phyloP scores from a whole-genome alignment of 1,284 basidiomycete species.

The Naganishia albida region DNA sequence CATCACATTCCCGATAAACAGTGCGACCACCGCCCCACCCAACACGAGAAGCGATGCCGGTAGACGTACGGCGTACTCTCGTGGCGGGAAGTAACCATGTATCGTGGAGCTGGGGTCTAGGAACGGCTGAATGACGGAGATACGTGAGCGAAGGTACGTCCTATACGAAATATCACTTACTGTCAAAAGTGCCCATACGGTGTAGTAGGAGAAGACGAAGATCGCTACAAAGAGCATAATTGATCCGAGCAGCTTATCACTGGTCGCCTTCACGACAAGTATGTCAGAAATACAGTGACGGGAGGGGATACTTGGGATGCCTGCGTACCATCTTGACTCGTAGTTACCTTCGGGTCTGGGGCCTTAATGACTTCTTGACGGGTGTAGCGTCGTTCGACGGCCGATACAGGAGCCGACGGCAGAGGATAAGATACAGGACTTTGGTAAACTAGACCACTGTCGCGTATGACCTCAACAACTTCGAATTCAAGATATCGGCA shows the following conservation, averaged over 20 bases:
- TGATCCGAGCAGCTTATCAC: conserved; percentile 78
- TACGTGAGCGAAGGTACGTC: not conserved
- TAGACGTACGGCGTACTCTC: conserved; percentile 86
- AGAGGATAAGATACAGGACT: not conserved
- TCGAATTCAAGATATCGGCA: too few species aligned
- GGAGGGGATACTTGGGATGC: not conserved
- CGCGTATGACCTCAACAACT: too few species aligned
- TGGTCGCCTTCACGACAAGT: conserved; percentile 62
- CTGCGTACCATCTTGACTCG: conserved; percentile 7
- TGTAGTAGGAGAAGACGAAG: conserved; percentile 83
- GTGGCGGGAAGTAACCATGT: conserved; percentile 74
- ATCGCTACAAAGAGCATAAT: conserved; percentile 75
- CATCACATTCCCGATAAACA: conserved; percentile 75
- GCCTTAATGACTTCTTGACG: not conserved
- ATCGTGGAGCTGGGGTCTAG: conserved; percentile 71
- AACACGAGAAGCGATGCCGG: conserved; percentile 78
- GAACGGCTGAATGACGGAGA: conserved; percentile 66
- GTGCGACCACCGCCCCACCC: conserved; percentile 72
- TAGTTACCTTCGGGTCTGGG: not conserved
- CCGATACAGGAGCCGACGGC: not conserved
- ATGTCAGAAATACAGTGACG: not conserved
- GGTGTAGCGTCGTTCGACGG: not conserved
- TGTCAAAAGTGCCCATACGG: conserved; percentile 81
- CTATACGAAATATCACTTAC: conserved; percentile 57
- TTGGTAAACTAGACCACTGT: too few species aligned